These are phyloP conservation scores for Kuraishia borneana DNA, from an alignment of 805 yeast genomes.

Conservation along the genomic window DNA sequence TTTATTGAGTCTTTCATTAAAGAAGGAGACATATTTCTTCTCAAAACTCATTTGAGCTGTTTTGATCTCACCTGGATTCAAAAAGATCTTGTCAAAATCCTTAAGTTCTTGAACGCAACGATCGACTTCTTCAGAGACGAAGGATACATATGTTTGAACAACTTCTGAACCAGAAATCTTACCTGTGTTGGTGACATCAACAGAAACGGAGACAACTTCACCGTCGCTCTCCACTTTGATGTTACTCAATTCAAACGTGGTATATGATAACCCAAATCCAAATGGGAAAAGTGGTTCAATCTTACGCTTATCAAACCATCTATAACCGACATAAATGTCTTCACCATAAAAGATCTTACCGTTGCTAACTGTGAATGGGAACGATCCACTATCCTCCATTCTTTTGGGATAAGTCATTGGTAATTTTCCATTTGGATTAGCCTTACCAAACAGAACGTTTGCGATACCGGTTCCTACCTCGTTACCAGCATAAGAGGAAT, in stretches of 20 bases:
- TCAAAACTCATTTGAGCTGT: constrained; percentile 24
- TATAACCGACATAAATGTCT: constrained; percentile 32
- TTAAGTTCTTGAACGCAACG: constrained; percentile 53
- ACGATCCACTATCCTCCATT: constrained; percentile 22
- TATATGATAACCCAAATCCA: constrained; percentile 54
- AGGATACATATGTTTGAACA: constrained; percentile 37
- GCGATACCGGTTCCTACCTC: constrained; percentile 48
- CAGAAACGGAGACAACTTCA: constrained; percentile 16
- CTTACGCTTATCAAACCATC: constrained; percentile 40
- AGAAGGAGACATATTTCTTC: constrained; percentile 42
- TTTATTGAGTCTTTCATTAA: constrained; percentile 32
- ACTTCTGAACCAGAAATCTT: constrained; percentile 37
- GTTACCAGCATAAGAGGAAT: constrained; percentile 48
- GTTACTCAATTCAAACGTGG: constrained; percentile 30
- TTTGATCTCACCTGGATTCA: constrained; percentile 32
- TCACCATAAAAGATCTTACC: constrained; percentile 34
- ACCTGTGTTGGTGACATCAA: constrained; percentile 38
- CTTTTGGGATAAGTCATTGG: constrained; percentile 55
- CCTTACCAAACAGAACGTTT: constrained; percentile 47
- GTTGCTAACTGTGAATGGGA: constrained; percentile 16
- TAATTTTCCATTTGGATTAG: constrained; percentile 48
- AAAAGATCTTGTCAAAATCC: constrained; percentile 38
- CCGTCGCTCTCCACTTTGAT: constrained; percentile 20
- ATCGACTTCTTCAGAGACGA: constrained; percentile 15
- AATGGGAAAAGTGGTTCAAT: constrained; percentile 44